Evolutionary conservation across 2,329 filamentous ascomycete species (phyloP), one percentile per base, ranked within the genome.

Genomic region (Didymella pinodella): DNA sequence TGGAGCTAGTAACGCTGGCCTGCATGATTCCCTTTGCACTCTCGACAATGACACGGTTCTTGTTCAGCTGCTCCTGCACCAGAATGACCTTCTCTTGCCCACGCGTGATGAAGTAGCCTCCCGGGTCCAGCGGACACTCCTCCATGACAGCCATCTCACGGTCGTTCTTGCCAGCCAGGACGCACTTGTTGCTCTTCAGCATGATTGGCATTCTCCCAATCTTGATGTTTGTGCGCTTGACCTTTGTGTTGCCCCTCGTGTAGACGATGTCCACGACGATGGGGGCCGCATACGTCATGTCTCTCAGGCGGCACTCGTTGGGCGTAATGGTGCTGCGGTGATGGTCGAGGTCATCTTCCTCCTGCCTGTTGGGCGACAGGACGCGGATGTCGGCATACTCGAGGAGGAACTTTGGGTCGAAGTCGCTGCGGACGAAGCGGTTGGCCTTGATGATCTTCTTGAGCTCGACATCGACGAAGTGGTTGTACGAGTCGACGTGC

Each of bases 21-120:
- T 94, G 92, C 56, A 98, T 94, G 64, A 96, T 88, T 60, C 91
- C 91, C 79, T 97, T 98, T 80, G 96, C 96, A 54, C 92, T 89
- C 79, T 99, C 96, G 16, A 99, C 94, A 75, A 99, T 97, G 71
- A 99, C 91, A 81, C 95, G 88, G 79, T 99, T 99, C 85, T 99
- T 99, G 85, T 95, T 99, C 74, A 99, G 82, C 80, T 99, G 95
- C 75, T 99, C 96, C 78, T 99, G 95, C 14, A 99, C 96, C 43
- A 99, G 82, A 73, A 99, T 99, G 68, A 99, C 95, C 82, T 99
- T 99, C 77, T 99, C 95, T 20, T 96, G 97, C 46, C 95, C 95
- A 70, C 94, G 92, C 66, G 98, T 93, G 71, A 99, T 95, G 72
- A 99, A 99, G 77, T 99, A 99, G 51, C 95, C 95, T 63, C 95